Conservation (phyloP, 345 rosid genomes). For the Acer saccharum region DNA sequence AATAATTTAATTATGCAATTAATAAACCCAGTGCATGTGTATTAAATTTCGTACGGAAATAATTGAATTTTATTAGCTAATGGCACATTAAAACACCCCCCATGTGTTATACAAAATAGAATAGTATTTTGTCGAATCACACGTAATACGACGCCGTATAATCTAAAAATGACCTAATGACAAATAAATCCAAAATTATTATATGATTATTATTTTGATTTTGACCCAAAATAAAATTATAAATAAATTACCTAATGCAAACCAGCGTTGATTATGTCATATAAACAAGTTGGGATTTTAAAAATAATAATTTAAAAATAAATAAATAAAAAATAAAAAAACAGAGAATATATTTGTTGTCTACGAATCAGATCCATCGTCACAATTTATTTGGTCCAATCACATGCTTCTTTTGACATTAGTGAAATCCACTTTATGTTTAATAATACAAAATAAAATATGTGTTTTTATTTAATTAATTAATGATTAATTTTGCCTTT, state of each 20-base stretch:
- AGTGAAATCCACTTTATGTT: conserved; percentile 7
- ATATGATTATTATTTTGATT: neutral
- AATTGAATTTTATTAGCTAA: neutral
- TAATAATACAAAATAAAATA: conserved; percentile 9
- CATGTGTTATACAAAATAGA: neutral
- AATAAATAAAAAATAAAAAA: too few relatives aligned
- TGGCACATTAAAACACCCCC: neutral
- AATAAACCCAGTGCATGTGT: too few relatives aligned
- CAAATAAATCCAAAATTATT: neutral
- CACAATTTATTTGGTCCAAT: neutral
- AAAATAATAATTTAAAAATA: neutral
- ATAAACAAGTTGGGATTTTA: neutral
- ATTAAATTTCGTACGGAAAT: neutral
- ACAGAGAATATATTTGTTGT: neutral
- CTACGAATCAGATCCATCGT: neutral
- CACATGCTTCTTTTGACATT: conserved; percentile 11
- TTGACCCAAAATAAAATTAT: neutral
- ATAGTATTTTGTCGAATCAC: neutral
- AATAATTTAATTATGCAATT: too few relatives aligned
- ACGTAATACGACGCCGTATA: neutral
- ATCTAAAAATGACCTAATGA: neutral
- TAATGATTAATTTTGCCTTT: neutral
- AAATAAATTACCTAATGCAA: neutral
- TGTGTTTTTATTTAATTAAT: neutral
- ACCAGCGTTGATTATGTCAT: neutral